phyloP scores from a whole-genome alignment of 208 protist genomes.

The Crithidia bombi region DNA sequence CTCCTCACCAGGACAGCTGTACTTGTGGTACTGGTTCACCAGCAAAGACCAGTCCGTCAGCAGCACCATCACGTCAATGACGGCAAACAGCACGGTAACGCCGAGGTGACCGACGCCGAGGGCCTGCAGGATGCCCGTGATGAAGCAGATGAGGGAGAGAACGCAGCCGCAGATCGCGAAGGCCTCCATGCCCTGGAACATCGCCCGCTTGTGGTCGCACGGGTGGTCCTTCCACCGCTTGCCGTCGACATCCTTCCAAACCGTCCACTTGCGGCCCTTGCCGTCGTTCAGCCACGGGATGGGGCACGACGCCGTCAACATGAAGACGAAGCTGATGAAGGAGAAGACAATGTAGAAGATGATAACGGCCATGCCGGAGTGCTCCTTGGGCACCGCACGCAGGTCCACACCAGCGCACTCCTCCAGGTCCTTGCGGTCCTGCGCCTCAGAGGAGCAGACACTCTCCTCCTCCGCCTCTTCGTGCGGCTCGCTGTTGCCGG shows the following conservation, averaged over 20 bases:
- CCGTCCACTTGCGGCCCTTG: slow-evolving; percentile 48
- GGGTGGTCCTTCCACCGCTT: slow-evolving; percentile 34
- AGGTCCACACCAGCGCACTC: slow-evolving; percentile 45
- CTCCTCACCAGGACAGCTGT: slow-evolving; percentile 45
- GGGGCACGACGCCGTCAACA: slow-evolving; percentile 50
- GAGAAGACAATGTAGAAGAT: slow-evolving; percentile 38
- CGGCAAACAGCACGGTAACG: slow-evolving; percentile 34
- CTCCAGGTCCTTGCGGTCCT: slow-evolving; percentile 27
- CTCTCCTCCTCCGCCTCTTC: slow-evolving; percentile 12
- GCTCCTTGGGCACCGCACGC: slow-evolving; percentile 31
- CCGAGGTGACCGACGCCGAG: slow-evolving; percentile 46
- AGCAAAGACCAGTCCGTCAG: slow-evolving; percentile 49
- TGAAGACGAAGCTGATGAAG: slow-evolving; percentile 48
- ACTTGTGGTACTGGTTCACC: slow-evolving; percentile 58
- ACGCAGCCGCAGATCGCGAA: slow-evolving; percentile 47
- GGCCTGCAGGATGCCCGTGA: slow-evolving; percentile 43
- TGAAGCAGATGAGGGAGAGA: slow-evolving; percentile 32
- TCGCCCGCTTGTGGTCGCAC: slow-evolving; percentile 50
- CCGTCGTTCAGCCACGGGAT: slow-evolving; percentile 46
- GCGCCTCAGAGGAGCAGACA: slow-evolving; percentile 15
- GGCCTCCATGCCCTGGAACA: slow-evolving; percentile 55
- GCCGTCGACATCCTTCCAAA: slow-evolving; percentile 43
- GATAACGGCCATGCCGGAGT: slow-evolving; percentile 36
- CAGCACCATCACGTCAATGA: slow-evolving; percentile 31
- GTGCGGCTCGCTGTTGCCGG: slow-evolving; percentile 12